Percentiles rank a stretch among this genome's conserved stretches.
Conservation (phyloP, 176 grass and related monocot genomes). For the Triticum monococcum region DNA sequence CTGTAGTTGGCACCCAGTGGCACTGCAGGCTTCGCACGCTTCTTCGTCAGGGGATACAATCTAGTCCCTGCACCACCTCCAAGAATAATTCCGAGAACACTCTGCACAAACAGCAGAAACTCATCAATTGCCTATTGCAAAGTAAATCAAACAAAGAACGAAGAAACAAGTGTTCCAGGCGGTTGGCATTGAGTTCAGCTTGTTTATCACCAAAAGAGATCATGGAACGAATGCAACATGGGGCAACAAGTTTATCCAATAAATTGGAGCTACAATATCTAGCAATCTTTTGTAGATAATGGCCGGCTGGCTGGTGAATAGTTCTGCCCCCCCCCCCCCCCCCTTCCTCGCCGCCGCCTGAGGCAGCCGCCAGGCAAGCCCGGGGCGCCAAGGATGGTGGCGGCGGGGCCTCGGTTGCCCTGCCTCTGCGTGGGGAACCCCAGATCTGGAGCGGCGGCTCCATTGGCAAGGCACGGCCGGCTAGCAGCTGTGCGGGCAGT, state of each 20-base stretch:
- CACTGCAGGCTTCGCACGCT: conserved; percentile 95
- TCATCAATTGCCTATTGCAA: conserved; percentile 16
- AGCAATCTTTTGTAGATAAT: neutral
- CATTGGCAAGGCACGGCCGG: too few relatives aligned
- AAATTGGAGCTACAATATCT: neutral
- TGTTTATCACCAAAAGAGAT: neutral
- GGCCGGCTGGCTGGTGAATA: neutral
- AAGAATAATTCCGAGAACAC: conserved; percentile 98
- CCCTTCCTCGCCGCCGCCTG: too few relatives aligned
- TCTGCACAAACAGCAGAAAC: conserved; percentile 51
- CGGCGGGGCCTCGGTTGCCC: too few relatives aligned
- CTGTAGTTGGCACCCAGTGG: conserved; percentile 95
- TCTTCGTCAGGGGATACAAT: conserved; percentile 90
- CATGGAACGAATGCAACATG: neutral
- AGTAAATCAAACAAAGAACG: conserved; percentile 2
- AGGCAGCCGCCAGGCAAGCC: too few relatives aligned
- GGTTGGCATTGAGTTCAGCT: neutral
- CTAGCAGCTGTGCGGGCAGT: too few relatives aligned
- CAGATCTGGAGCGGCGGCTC: too few relatives aligned
- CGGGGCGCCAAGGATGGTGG: too few relatives aligned
- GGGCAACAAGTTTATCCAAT: neutral
- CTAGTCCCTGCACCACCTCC: conserved; percentile 94
- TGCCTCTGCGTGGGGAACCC: too few relatives aligned
- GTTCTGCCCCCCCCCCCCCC: neutral
- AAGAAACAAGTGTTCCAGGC: neutral